These are phyloP conservation scores for Panaeolus papilionaceus DNA, from an alignment of 768 basidiomycete species.

Conservation along the genomic window DNA sequence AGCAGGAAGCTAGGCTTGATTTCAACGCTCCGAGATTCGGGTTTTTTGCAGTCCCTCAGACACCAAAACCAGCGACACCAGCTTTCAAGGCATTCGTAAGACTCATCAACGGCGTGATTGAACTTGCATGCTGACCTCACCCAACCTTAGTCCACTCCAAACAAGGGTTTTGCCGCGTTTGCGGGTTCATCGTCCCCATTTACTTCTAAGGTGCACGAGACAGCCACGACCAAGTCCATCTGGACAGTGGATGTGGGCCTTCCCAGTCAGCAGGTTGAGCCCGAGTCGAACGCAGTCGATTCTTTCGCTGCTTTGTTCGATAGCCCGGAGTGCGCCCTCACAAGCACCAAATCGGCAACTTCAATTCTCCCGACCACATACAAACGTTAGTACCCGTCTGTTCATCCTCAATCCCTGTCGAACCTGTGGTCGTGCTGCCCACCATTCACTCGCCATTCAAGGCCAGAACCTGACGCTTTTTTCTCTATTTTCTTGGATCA, in stretches of 20 bases:
- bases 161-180: slow-evolving; percentile 39
- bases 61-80: slow-evolving; percentile 3
- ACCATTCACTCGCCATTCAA: slow-evolving; percentile 5
- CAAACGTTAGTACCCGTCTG: slow-evolving; percentile 39
- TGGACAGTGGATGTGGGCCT: slow-evolving; percentile 22
- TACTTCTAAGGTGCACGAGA: slow-evolving; percentile 27
- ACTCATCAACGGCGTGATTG: neutral
- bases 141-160: slow-evolving; percentile 24
- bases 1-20: neutral
- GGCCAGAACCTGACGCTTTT: slow-evolving; percentile 25
- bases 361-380: slow-evolving; percentile 27
- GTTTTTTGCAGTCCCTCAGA: slow-evolving; percentile 8
- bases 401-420: slow-evolving; percentile 23
- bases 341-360: slow-evolving; percentile 22
- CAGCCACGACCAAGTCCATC: slow-evolving; percentile 16
- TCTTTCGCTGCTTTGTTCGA: neutral
- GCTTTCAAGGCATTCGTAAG: slow-evolving; percentile 21
- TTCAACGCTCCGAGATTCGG: neutral
- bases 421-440: slow-evolving; percentile 9
- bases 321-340: slow-evolving; percentile 21
- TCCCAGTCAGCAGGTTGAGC: slow-evolving; percentile 8
- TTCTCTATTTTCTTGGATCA: slow-evolving; percentile 6
- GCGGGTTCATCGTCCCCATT: slow-evolving; percentile 42
- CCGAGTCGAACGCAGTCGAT: neutral
- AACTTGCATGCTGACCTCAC: neutral